Base-by-base conservation (phyloP, 306 rosid species). In the Fragaria vesca region DNA sequence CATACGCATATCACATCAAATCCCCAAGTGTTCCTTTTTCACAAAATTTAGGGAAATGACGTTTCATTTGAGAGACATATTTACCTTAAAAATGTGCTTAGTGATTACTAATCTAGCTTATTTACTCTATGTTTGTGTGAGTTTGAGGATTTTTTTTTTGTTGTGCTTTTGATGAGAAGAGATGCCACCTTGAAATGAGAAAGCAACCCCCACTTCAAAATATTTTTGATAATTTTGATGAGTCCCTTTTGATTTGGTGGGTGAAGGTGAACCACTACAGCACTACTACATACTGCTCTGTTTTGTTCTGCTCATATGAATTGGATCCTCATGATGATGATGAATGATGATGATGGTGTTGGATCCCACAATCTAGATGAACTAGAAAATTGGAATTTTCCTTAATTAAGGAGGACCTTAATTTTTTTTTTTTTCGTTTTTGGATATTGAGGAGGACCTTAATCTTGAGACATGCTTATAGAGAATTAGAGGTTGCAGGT, bases 31-130 rank as follows among this genome's bases (percentile, higher is more conserved):
- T 36, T 8, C 9, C 48, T 50, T 43, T 34, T 52, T 5, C 71
- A 66, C 40, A 24, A 66, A 66, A 71, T 81, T 57, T 50, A 66
- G 40, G 71, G 55, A 76, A 77, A 57, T 61, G 67, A 77, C 67
- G 34, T 71, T 75, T 69, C 5, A 9, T 8, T 20, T 21, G 12
- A 48, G 43, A 75, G 34, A 36, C 66, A 13, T 8, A 61, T 69
- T 69, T 81, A 54, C 34, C 67, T 54, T 71, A 62, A 52, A 3
- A 72, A 45, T 12, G 61, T 55, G 28, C 9, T 55, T 8, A 55
- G 28, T 55, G 21, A 51, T 51, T 55, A 2, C 62, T 8, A n/a
- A 20, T 54, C 10, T 18, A 20, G 2, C 60, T 52, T 5, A 20
- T 6, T 52, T 12, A 13, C 4, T 15, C 6, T 13, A 1, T 48